Conservation (phyloP, 1,139 yeast genomes). For the Yamadazyma sp. region DNA sequence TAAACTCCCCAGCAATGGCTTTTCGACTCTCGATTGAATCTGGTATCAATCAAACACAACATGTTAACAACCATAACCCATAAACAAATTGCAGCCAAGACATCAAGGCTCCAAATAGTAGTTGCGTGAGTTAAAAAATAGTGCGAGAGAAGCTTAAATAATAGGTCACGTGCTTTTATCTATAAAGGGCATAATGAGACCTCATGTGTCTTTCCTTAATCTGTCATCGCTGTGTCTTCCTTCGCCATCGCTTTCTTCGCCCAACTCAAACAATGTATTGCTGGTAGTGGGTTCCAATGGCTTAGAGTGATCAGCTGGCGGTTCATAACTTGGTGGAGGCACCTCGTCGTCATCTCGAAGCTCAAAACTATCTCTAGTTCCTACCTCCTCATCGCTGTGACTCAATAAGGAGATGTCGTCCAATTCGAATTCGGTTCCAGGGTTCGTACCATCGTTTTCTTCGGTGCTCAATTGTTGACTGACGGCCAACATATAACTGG, state of each 20-base stretch:
- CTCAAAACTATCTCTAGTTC: conserved; percentile 31
- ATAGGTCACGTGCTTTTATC: too few relatives aligned
- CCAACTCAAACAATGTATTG: conserved; percentile 39
- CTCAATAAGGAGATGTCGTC: conserved; percentile 69
- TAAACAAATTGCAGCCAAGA: too few relatives aligned
- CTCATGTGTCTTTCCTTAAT: conserved; percentile 16
- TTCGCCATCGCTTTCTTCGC: conserved; percentile 34
- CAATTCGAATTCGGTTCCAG: conserved; percentile 63
- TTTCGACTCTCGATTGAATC: too few relatives aligned
- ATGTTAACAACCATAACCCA: too few relatives aligned
- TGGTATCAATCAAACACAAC: too few relatives aligned
- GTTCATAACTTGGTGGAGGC: conserved; percentile 25
- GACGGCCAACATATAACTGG: conserved; percentile 91
- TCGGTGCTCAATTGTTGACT: conserved; percentile 90
- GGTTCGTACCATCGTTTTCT: conserved; percentile 48
- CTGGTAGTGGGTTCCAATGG: conserved; percentile 15
- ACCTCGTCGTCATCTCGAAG: conserved; percentile 23
- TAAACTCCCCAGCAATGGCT: conserved; percentile 96
- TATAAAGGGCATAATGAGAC: too few relatives aligned
- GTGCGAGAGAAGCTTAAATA: too few relatives aligned
- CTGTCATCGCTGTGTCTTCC: conserved; percentile 32
- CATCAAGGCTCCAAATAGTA: too few relatives aligned
- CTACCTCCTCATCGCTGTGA: conserved; percentile 41
- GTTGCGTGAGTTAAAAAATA: too few relatives aligned
- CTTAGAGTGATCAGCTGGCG: conserved; percentile 9